Conservation (phyloP, 768 basidiomycete species). For the Tylopilus intermedius region DNA sequence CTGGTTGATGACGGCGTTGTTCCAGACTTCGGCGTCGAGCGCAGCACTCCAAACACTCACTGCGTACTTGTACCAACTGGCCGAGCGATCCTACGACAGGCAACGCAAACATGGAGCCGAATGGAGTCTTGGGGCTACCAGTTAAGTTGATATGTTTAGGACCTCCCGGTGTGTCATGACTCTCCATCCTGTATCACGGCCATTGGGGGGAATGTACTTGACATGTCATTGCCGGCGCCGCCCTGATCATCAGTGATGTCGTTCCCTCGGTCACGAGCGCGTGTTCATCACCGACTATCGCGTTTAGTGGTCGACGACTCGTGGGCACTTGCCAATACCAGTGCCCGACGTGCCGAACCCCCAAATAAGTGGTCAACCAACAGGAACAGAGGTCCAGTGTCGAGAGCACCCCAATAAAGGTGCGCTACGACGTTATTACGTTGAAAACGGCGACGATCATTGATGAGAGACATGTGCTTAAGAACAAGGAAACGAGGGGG, state of each 20-base stretch:
- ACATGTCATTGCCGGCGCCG: no score
- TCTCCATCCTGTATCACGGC: no score
- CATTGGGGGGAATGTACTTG: no score
- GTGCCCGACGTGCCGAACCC: slow-evolving; percentile 6
- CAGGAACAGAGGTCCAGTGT: not conserved
- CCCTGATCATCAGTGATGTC: slow-evolving; percentile 65
- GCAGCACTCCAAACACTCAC: no score
- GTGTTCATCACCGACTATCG: not conserved
- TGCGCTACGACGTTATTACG: not conserved
- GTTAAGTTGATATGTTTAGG: no score
- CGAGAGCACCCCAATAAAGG: slow-evolving; percentile 15
- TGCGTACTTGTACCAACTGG: no score
- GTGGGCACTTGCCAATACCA: slow-evolving; percentile 1
- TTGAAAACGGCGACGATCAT: not conserved
- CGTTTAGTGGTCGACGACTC: slow-evolving; percentile 21
- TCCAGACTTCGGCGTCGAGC: no score
- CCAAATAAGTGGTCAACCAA: not conserved
- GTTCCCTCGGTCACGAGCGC: not conserved
- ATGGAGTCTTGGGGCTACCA: no score
- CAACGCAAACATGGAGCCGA: no score
- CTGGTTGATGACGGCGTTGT: no score
- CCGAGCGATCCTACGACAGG: no score
- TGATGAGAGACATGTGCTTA: not conserved
- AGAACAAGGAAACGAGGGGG: slow-evolving; percentile 20
- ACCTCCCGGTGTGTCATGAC: no score